Conservation (phyloP, 345 rosid genomes). For the Trapa incisa region DNA sequence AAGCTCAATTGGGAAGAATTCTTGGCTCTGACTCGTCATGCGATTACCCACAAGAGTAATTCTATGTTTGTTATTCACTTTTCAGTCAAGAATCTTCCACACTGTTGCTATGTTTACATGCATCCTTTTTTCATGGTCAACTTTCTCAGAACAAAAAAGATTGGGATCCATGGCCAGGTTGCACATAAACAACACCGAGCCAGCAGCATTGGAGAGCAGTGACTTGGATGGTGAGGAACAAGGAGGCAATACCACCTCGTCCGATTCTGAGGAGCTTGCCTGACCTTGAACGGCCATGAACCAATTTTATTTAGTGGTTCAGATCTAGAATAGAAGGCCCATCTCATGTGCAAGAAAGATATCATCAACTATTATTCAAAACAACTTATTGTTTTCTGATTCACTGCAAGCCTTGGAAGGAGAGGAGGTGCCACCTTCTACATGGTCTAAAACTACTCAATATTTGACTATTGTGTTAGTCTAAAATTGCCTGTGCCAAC, state of each 20-base stretch:
- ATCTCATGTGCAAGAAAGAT: no score
- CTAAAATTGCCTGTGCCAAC: no score
- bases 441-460: no score
- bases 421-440: no score
- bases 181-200: slow-evolving; percentile 24
- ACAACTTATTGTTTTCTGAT: no score
- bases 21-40: slow-evolving; percentile 66
- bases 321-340: no score
- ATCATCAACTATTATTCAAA: no score
- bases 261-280: slow-evolving; percentile 31
- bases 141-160: slow-evolving; percentile 59
- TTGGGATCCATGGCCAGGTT: slow-evolving; percentile 25
- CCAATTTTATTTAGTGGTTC: no score
- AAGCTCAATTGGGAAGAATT: slow-evolving; percentile 81
- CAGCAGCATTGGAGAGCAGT: slow-evolving; percentile 17
- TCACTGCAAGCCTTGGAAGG: no score
- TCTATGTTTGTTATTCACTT: neutral
- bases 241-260: slow-evolving; percentile 17
- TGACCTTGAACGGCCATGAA: no score
- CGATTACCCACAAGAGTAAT: slow-evolving; percentile 81
- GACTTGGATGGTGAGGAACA: slow-evolving; percentile 33
- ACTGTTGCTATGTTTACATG: neutral
- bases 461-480: no score
- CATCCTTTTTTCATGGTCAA: neutral
- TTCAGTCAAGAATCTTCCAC: neutral